Percentiles rank a stretch among this genome's conserved stretches.
phyloP scores from a whole-genome alignment of 2,329 filamentous ascomycete species.

The Colletotrichum camelliae region DNA sequence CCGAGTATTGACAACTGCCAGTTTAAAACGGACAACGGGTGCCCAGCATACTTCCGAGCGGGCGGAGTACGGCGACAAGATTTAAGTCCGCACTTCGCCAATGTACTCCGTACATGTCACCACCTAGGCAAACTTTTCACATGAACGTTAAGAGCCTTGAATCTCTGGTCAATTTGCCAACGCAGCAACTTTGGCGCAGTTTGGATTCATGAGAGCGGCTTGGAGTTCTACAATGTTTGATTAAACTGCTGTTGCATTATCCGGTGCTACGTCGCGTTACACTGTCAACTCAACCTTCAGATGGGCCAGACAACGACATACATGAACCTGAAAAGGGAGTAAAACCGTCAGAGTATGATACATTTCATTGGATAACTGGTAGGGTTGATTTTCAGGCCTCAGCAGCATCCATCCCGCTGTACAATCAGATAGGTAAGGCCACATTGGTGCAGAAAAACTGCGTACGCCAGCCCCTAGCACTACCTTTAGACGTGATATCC shows the following conservation, averaged over 20 bases:
- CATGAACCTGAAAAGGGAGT: neutral
- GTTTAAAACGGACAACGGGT: neutral
- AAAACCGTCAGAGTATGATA: neutral
- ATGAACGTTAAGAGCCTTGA: neutral
- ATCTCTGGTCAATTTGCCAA: neutral
- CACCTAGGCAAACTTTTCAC: neutral
- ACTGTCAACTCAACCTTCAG: neutral
- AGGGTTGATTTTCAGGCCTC: neutral
- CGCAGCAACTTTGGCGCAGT: neutral
- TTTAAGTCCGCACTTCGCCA: neutral
- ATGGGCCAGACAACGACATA: neutral
- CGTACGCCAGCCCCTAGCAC: neutral
- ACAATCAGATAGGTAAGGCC: too few species aligned
- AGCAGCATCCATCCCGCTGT: too few species aligned
- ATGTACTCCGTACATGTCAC: neutral
- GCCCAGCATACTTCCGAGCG: neutral
- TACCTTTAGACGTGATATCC: neutral
- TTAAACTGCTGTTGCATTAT: neutral
- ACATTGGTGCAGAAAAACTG: neutral
- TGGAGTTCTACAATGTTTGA: neutral
- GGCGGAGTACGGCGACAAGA: neutral
- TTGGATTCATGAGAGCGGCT: neutral
- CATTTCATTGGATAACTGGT: neutral
- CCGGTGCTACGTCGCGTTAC: neutral
- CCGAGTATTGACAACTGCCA: neutral